A percentile compares a stretch with the other conserved stretches of the same genome.
phyloP scores from a whole-genome alignment of 176 grass and related monocot species.

The Carex scoparia region DNA sequence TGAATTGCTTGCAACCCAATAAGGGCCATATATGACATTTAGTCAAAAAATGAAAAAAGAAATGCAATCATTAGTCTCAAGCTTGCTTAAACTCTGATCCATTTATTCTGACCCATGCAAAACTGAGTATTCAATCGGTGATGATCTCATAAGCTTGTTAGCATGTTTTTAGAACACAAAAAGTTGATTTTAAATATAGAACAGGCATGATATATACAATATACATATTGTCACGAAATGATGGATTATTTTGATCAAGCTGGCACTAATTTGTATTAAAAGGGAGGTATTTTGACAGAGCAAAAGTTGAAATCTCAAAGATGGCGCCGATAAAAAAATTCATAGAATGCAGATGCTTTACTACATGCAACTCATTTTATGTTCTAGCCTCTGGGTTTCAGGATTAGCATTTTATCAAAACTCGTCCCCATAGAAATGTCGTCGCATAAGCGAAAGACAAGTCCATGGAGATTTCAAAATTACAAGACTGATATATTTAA shows the following conservation, averaged over 20 bases:
- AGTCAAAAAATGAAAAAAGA: no score
- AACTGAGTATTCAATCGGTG: neutral
- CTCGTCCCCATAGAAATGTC: constrained; percentile 19
- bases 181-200: neutral
- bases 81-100: no score
- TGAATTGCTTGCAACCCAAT: no score
- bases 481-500: constrained; percentile 19
- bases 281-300: neutral
- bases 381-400: neutral
- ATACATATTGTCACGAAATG: neutral
- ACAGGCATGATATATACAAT: neutral
- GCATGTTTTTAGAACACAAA: neutral
- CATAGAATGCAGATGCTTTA: constrained; percentile 4
- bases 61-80: no score
- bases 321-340: neutral
- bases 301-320: neutral
- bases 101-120: no score
- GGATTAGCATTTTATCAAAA: neutral
- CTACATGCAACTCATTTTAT: constrained; percentile 14
- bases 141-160: neutral
- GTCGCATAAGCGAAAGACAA: neutral
- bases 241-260: neutral
- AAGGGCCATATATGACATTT: no score
- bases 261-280: neutral
- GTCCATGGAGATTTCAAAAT: constrained; percentile 5